A percentile compares a stretch with the other conserved stretches of the same genome.
Conservation (phyloP, 306 rosid genomes). For the Vigna trinervia region DNA sequence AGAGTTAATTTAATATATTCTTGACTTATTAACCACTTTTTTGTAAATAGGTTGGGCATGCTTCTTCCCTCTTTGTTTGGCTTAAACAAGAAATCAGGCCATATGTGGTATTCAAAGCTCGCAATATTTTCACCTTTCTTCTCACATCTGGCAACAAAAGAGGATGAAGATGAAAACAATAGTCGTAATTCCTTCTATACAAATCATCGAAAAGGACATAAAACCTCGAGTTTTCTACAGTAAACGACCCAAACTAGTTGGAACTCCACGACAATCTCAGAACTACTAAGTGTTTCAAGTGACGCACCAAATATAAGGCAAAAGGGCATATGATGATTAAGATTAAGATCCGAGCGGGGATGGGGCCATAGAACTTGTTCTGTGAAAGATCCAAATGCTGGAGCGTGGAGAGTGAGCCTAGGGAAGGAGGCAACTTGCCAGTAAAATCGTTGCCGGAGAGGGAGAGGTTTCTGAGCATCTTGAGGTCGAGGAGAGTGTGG, state of each 20-base stretch:
- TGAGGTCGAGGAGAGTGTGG: conserved; percentile 37
- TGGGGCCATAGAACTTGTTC: conserved; percentile 86
- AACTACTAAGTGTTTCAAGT: conserved; percentile 2
- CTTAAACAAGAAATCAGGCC: conserved; percentile 40
- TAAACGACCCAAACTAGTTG: background rate
- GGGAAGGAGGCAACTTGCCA: conserved; percentile 75
- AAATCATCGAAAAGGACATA: conserved; percentile 3
- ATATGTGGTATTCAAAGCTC: conserved; percentile 55
- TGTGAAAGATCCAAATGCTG: conserved; percentile 85
- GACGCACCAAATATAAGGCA: background rate
- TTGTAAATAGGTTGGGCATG: conserved; percentile 7
- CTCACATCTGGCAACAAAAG: conserved; percentile 81
- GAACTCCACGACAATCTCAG: conserved; percentile 12
- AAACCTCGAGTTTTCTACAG: conserved; percentile 34
- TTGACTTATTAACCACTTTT: conserved; percentile 35
- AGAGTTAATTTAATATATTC: conserved; percentile 26
- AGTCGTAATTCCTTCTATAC: background rate
- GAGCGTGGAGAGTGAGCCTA: conserved; percentile 68
- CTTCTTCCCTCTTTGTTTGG: conserved; percentile 34
- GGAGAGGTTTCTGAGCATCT: conserved; percentile 61
- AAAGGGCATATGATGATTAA: background rate
- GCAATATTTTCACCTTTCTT: conserved; percentile 95
- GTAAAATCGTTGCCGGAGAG: conserved; percentile 75
- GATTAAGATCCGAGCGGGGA: conserved; percentile 70
- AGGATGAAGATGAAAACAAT: conserved; percentile 30